These are phyloP conservation scores for Monosporascus cannonballus DNA, from an alignment of 2,329 filamentous ascomycete species.

Conservation along the genomic window DNA sequence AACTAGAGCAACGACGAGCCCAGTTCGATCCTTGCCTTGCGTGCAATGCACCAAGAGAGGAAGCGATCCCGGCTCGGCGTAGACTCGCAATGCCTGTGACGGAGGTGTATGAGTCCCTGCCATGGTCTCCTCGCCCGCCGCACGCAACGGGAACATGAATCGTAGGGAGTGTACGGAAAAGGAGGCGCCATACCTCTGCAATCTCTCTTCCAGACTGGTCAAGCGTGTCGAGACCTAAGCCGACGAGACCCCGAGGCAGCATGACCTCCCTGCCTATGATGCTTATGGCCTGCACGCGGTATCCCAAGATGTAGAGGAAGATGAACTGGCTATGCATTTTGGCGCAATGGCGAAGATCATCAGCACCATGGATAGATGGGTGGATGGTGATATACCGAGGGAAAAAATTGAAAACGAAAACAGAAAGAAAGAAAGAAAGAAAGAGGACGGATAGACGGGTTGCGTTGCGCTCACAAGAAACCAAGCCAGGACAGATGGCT, in stretches of 20 bases:
- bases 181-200: conserved; percentile 28
- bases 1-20: conserved; percentile 62
- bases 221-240: conserved; percentile 64
- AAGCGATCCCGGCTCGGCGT: conserved; percentile 42
- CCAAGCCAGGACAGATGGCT: conserved; percentile 62
- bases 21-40: conserved; percentile 82
- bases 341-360: too few relatives aligned
- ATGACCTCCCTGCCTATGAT: conserved; percentile 68
- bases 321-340: conserved; percentile 48
- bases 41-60: conserved; percentile 77
- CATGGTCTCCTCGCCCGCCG: too few relatives aligned
- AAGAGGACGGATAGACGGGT: too few relatives aligned
- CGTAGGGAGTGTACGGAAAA: not conserved
- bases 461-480: conserved; percentile 43
- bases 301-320: conserved; percentile 51
- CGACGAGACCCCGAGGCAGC: conserved; percentile 63
- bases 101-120: not conserved
- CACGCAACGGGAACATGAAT: not conserved
- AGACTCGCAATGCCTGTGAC: conserved; percentile 38
- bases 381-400: too few relatives aligned
- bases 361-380: too few relatives aligned
- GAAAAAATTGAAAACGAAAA: too few relatives aligned
- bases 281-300: conserved; percentile 61
- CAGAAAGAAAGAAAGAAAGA: not conserved
- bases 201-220: conserved; percentile 61